Evolutionary conservation across 2,329 filamentous ascomycete genomes (phyloP).

Genomic region (Monosporascus sp.): DNA sequence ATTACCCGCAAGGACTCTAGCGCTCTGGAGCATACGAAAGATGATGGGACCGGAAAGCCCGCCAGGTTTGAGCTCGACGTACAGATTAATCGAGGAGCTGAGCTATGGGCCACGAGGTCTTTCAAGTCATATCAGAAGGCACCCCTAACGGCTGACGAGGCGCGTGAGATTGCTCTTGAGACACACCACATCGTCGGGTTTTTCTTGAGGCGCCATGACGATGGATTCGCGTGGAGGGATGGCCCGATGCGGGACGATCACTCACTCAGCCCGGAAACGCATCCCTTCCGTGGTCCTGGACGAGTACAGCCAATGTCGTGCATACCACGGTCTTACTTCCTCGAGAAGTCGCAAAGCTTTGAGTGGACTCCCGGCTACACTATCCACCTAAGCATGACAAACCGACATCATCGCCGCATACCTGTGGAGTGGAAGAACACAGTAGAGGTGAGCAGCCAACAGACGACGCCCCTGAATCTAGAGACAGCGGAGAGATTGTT

Average conservation of each 20-base stretch:
- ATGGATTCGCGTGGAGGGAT: constrained; percentile 42
- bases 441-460: constrained; percentile 39
- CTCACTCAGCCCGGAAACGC: constrained; percentile 31
- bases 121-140: constrained; percentile 47
- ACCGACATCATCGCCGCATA: constrained; percentile 30
- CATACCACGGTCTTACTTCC: constrained; percentile 39
- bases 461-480: constrained; percentile 42
- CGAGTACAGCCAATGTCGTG: constrained; percentile 40
- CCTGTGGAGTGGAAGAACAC: constrained; percentile 32
- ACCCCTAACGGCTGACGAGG: constrained; percentile 35
- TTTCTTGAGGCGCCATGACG: constrained; percentile 45
- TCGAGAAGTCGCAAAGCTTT: constrained; percentile 39
- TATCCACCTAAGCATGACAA: constrained; percentile 40
- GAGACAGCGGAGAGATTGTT: constrained; percentile 40
- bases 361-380: constrained; percentile 45
- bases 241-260: constrained; percentile 35
- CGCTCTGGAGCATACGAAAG: constrained; percentile 36
- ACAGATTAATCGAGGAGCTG: constrained; percentile 34
- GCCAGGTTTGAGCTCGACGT: constrained; percentile 44
- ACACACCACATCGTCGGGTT: constrained; percentile 45
- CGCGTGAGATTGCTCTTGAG: constrained; percentile 42
- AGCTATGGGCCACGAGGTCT: constrained; percentile 37
- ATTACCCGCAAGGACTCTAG: constrained; percentile 46
- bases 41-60: constrained; percentile 33
- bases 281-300: constrained; percentile 31